These are phyloP conservation scores for Ophiostoma triangulosporum DNA, from an alignment of 2,329 filamentous ascomycete genomes.

Conservation along the genomic window DNA sequence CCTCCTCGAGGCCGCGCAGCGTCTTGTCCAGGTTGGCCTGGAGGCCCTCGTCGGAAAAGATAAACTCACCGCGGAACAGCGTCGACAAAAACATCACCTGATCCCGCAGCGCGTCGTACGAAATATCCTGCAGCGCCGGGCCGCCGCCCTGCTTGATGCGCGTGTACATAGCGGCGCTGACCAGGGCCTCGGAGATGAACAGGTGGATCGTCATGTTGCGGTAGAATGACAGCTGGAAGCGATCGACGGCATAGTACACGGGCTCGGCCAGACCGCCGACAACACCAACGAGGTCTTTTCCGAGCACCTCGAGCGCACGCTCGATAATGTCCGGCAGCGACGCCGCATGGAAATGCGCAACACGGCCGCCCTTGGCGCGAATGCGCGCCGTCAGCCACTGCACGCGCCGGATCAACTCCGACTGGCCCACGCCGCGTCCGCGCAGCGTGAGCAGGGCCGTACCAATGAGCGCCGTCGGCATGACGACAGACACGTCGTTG, in stretches of 20 bases:
- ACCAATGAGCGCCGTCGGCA: constrained; percentile 93
- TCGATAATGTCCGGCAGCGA: constrained; percentile 74
- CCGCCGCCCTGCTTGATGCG: constrained; percentile 85
- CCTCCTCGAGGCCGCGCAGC: constrained; percentile 60
- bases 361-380: constrained; percentile 72
- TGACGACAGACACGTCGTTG: constrained; percentile 90
- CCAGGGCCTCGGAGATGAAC: constrained; percentile 85
- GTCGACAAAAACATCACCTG: constrained; percentile 87
- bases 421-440: constrained; percentile 79
- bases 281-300: constrained; percentile 72
- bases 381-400: constrained; percentile 82
- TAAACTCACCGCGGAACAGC: constrained; percentile 91
- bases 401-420: constrained; percentile 72
- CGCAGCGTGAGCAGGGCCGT: constrained; percentile 84
- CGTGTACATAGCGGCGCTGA: constrained; percentile 83
- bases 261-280: constrained; percentile 72
- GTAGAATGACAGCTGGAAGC: constrained; percentile 96
- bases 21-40: constrained; percentile 70
- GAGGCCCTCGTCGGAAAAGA: constrained; percentile 81
- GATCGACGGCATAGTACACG: constrained; percentile 87
- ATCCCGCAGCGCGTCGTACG: constrained; percentile 55
- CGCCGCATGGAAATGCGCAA: constrained; percentile 80
- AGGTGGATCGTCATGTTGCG: constrained; percentile 99
- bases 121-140: constrained; percentile 63
- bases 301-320: constrained; percentile 80